Conservation (phyloP, 495 filamentous ascomycete species). For the Penicillium robsamsonii region DNA sequence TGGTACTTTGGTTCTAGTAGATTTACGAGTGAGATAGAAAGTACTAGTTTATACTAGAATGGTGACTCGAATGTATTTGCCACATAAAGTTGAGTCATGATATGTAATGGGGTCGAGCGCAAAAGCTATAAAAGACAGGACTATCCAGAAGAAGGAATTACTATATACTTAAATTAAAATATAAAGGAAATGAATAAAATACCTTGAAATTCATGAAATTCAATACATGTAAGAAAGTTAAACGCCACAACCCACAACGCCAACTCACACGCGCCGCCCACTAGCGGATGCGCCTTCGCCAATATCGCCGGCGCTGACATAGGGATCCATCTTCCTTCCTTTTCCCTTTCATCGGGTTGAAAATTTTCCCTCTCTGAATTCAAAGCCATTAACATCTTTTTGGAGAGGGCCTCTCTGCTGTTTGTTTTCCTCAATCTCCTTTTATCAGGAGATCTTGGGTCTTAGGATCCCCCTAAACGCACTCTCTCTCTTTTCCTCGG, state of each 20-base stretch:
- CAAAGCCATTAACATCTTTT: constrained; percentile 14
- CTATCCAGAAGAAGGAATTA: neutral
- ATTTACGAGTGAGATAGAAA: neutral
- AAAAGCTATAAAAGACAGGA: neutral
- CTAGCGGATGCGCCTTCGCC: constrained; percentile 1
- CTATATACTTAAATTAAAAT: neutral
- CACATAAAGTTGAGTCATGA: constrained; percentile 1
- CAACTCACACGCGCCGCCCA: constrained; percentile 17
- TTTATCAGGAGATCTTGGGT: constrained; percentile 12
- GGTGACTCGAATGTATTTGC: neutral
- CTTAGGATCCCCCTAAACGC: constrained; percentile 12
- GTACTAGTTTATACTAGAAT: constrained; percentile 3
- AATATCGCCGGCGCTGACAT: constrained; percentile 9
- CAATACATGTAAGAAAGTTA: constrained; percentile 16
- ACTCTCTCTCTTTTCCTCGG: constrained; percentile 20
- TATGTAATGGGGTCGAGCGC: neutral
- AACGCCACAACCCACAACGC: constrained; percentile 19
- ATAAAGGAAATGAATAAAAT: constrained; percentile 7
- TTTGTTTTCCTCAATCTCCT: constrained; percentile 3
- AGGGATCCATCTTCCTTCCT: constrained; percentile 11
- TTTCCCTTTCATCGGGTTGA: constrained; percentile 22
- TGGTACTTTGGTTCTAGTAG: constrained; percentile 1
- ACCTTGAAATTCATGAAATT: constrained; percentile 13
- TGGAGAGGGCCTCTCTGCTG: constrained; percentile 10
- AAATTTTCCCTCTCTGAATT: constrained; percentile 23